Evolutionary conservation across 352 stramenopile species (phyloP).

Genomic region (Globisporangium iwayamae): DNA sequence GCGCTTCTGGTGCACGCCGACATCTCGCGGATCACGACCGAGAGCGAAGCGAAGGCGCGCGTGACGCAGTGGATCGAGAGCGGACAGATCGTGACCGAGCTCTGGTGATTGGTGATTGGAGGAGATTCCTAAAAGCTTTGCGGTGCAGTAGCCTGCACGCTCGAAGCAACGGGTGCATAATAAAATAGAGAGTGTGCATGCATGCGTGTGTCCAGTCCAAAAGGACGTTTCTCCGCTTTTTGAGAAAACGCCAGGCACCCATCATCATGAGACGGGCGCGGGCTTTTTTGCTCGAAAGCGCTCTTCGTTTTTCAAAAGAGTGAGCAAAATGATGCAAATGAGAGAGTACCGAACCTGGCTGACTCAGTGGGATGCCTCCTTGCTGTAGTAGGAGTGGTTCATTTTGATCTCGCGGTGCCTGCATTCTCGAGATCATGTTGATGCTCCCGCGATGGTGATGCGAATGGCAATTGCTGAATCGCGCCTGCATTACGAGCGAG

Average conservation of each 20-base stretch:
- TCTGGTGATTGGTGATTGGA: conserved; percentile 44
- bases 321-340: conserved; percentile 3
- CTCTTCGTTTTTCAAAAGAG: not conserved
- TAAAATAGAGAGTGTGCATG: not conserved
- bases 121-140: not conserved
- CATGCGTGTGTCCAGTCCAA: not conserved
- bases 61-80: conserved; percentile 40
- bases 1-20: conserved; percentile 43
- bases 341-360: too few species aligned
- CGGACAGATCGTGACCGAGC: conserved; percentile 60
- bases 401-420: conserved; percentile 1
- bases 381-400: not conserved
- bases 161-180: conserved; percentile 1
- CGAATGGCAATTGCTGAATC: not conserved
- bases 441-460: not conserved
- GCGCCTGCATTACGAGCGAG: conserved; percentile 5
- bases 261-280: not conserved
- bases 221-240: not conserved
- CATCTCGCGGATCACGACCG: conserved; percentile 25
- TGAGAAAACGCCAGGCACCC: not conserved
- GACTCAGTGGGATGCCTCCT: not conserved
- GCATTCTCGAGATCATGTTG: not conserved
- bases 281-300: not conserved
- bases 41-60: conserved; percentile 40
- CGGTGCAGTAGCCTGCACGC: not conserved